phyloP scores from a whole-genome alignment of 352 stramenopile species.

The Discostella stelligera region DNA sequence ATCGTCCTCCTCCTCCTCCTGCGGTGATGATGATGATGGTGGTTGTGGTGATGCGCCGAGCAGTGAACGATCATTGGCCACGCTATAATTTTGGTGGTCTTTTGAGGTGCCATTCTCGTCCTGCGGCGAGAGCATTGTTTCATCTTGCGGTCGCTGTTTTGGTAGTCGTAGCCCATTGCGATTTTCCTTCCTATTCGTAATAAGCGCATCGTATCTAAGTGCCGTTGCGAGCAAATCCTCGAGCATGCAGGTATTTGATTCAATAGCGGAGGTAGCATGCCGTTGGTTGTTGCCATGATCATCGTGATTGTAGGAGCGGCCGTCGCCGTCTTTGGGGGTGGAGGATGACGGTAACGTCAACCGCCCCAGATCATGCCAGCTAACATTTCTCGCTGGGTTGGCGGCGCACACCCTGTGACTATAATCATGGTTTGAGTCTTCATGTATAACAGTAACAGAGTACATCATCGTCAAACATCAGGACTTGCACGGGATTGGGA shows the following conservation, averaged over 20 bases:
- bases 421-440: not conserved
- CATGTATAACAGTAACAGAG: not conserved
- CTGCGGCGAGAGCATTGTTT: not conserved
- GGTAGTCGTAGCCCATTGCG: not conserved
- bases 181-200: not conserved
- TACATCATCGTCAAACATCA: not conserved
- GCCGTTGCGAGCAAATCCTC: slow-evolving; percentile 31
- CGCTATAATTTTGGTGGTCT: too few relatives aligned
- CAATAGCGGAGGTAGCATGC: slow-evolving; percentile 4
- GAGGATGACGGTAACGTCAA: not conserved
- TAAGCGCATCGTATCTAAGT: slow-evolving; percentile 14
- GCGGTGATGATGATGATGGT: not conserved
- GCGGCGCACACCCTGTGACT: not conserved
- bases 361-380: not conserved
- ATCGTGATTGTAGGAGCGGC: too few relatives aligned
- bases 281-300: not conserved
- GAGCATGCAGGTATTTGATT: slow-evolving; percentile 26
- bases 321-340: not conserved
- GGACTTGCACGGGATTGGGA: too few relatives aligned
- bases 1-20: not conserved
- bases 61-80: too few relatives aligned
- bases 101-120: not conserved
- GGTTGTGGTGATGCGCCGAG: too few relatives aligned
- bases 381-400: not conserved
- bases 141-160: not conserved